Conservation (phyloP, 768 basidiomycete species). For the Pilatotrama ljubarskyi region DNA sequence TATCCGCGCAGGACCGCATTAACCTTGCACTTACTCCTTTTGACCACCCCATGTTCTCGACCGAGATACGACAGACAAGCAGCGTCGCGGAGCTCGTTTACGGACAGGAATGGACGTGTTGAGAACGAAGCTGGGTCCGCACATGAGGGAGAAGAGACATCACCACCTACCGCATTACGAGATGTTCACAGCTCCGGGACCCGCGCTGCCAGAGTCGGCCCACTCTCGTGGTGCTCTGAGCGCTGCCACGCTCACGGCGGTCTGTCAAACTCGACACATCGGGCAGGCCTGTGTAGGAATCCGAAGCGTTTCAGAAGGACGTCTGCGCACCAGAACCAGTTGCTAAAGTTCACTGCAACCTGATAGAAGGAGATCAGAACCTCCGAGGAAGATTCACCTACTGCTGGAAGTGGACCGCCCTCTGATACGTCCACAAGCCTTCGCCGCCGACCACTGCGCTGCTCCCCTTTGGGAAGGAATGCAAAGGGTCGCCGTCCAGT, state of each 20-base stretch:
- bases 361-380: slow-evolving; percentile 10
- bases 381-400: neutral
- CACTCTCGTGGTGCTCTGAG: neutral
- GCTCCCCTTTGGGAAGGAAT: neutral
- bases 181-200: neutral
- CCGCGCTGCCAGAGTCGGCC: neutral
- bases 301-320: slow-evolving; percentile 14
- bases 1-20: neutral
- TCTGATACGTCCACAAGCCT: neutral
- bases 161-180: slow-evolving; percentile 1
- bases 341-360: neutral
- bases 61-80: neutral
- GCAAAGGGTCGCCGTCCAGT: slow-evolving; percentile 7
- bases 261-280: slow-evolving; percentile 7
- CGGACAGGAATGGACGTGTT: neutral
- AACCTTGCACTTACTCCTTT: slow-evolving; percentile 7
- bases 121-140: neutral
- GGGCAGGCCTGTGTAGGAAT: slow-evolving; percentile 8
- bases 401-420: neutral
- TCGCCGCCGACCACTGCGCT: slow-evolving; percentile 2
- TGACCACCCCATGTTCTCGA: slow-evolving; percentile 1
- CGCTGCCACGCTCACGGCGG: slow-evolving; percentile 7
- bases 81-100: neutral
- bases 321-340: slow-evolving; percentile 10
- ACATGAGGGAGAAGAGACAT: neutral